Conservation (phyloP, 306 rosid genomes). For the Acacia crassicarpa region DNA sequence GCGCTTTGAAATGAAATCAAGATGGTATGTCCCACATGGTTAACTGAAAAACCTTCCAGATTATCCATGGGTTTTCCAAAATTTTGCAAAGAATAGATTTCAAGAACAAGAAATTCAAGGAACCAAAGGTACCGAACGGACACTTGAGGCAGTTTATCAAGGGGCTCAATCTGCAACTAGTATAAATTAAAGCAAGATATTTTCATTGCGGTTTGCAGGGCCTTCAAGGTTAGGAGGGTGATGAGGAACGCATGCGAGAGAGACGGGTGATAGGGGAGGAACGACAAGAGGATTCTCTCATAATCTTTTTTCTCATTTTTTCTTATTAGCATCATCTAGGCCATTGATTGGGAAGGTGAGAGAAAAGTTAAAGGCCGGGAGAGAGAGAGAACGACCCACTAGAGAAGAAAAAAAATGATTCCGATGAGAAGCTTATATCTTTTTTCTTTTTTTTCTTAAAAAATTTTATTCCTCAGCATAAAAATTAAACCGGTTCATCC, state of each 20-base stretch:
- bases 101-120: background rate
- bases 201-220: background rate
- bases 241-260: background rate
- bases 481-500: no score
- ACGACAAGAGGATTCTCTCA: no score
- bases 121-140: no score
- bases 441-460: no score
- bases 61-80: background rate
- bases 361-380: no score
- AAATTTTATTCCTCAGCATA: no score
- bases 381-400: no score
- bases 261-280: background rate
- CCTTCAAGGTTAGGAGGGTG: background rate
- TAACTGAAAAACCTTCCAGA: background rate
- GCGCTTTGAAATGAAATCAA: background rate
- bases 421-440: no score
- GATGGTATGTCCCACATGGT: background rate
- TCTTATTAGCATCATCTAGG: no score
- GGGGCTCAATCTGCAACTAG: background rate
- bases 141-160: no score
- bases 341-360: no score
- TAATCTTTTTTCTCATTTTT: no score
- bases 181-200: background rate
- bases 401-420: background rate
- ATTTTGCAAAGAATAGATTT: background rate